Conservation (phyloP, 345 rosid genomes). For the Rhodamnia rubescens region DNA sequence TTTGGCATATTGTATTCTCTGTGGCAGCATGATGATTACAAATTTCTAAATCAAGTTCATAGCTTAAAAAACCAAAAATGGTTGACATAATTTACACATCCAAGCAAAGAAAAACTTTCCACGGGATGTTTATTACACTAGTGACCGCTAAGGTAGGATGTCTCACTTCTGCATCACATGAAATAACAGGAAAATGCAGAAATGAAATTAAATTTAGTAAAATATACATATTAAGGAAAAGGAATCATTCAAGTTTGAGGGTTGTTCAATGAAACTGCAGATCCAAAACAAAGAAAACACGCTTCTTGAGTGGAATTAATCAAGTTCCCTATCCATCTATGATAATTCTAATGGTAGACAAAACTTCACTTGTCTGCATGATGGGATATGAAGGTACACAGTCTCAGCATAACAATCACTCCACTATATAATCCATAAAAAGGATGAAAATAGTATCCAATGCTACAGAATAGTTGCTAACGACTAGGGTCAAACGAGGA, state of each 20-base stretch:
- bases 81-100: not conserved
- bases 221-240: not conserved
- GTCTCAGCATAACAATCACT: not conserved
- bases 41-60: not conserved
- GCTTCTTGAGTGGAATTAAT: not conserved
- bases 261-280: not conserved
- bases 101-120: not conserved
- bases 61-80: not conserved
- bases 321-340: not conserved
- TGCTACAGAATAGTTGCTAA: not conserved
- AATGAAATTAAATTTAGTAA: not conserved
- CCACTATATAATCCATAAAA: not conserved
- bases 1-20: conserved; percentile 91
- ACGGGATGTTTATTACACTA: not conserved
- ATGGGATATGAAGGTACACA: not conserved
- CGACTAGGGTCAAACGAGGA: not conserved
- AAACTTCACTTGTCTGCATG: not conserved
- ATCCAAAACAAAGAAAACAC: not conserved
- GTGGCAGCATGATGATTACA: not conserved
- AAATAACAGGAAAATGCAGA: not conserved
- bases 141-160: not conserved
- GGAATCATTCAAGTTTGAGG: not conserved
- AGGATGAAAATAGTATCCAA: not conserved
- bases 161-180: not conserved
- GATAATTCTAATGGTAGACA: not conserved